Conservation (phyloP, 805 yeast genomes). For the Candida vartiovaarae region DNA sequence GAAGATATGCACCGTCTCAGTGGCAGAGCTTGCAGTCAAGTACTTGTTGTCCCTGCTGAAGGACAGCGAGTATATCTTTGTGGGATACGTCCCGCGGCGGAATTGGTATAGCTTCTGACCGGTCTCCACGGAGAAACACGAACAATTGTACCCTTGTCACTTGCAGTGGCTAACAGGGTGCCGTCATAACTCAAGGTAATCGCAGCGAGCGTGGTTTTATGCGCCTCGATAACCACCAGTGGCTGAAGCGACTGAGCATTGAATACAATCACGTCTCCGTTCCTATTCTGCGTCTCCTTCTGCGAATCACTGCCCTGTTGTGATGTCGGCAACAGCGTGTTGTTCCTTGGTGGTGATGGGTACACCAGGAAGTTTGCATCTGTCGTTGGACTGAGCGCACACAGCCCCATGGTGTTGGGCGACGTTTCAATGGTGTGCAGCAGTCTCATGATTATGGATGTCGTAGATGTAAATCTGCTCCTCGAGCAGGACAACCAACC, state of each 20-base stretch:
- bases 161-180: conserved; percentile 60
- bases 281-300: conserved; percentile 22
- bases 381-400: conserved; percentile 50
- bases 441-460: conserved; percentile 59
- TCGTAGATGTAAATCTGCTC: conserved; percentile 71
- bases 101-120: conserved; percentile 62
- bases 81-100: conserved; percentile 78
- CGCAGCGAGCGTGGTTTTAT: conserved; percentile 60
- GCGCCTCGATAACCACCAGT: conserved; percentile 64
- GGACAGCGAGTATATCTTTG: conserved; percentile 66
- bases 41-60: conserved; percentile 67
- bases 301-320: conserved; percentile 1
- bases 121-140: conserved; percentile 59
- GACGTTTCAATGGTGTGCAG: conserved; percentile 47
- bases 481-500: conserved; percentile 53
- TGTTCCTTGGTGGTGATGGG: conserved; percentile 66
- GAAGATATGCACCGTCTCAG: conserved; percentile 91
- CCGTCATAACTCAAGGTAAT: conserved; percentile 62
- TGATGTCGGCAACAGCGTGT: conserved; percentile 8
- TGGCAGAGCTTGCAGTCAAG: conserved; percentile 78
- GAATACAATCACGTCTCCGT: conserved; percentile 65
- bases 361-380: conserved; percentile 57
- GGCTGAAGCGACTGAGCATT: conserved; percentile 58
- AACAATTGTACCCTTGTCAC: conserved; percentile 72
- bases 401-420: conserved; percentile 46